Conservation (phyloP, 2,329 filamentous ascomycete species). For the Penicillium sp. region DNA sequence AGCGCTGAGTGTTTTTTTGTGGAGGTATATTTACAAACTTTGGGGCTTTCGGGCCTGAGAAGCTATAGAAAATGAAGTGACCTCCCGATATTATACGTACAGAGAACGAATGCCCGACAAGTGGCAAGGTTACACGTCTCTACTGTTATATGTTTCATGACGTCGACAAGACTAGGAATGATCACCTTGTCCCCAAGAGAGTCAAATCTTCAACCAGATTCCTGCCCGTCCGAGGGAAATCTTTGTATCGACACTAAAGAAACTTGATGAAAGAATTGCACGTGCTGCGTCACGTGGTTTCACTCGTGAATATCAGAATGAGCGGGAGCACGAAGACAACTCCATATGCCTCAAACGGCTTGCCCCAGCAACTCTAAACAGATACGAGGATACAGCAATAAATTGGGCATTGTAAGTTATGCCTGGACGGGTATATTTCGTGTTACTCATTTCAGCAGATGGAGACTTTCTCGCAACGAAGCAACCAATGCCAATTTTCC, state of each 20-base stretch:
- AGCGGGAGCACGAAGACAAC: conserved; percentile 11
- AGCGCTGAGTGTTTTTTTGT: no score
- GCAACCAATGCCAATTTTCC: conserved; percentile 6
- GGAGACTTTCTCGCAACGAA: conserved; percentile 11
- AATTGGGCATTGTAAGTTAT: conserved; percentile 8
- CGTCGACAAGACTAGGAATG: no score
- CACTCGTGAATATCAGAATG: conserved; percentile 12
- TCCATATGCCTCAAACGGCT: conserved; percentile 9
- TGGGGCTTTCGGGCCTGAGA: no score
- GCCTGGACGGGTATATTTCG: not conserved
- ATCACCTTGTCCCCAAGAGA: no score
- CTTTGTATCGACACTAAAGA: not conserved
- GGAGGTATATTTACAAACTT: no score
- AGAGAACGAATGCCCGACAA: no score
- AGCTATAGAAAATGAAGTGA: no score
- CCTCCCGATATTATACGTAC: no score
- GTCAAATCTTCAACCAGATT: no score
- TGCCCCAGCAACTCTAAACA: conserved; percentile 3
- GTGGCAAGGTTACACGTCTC: no score
- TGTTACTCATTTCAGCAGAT: conserved; percentile 5
- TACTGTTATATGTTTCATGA: no score
- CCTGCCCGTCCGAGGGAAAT: no score
- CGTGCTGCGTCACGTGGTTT: conserved; percentile 15
- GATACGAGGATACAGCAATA: conserved; percentile 4
- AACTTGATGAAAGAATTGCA: conserved; percentile 10